Percentiles rank a stretch among this genome's conserved stretches.
These are phyloP conservation scores for Flaveria linearis DNA, from an alignment of 129 eudicot species.

Conservation along the genomic window DNA sequence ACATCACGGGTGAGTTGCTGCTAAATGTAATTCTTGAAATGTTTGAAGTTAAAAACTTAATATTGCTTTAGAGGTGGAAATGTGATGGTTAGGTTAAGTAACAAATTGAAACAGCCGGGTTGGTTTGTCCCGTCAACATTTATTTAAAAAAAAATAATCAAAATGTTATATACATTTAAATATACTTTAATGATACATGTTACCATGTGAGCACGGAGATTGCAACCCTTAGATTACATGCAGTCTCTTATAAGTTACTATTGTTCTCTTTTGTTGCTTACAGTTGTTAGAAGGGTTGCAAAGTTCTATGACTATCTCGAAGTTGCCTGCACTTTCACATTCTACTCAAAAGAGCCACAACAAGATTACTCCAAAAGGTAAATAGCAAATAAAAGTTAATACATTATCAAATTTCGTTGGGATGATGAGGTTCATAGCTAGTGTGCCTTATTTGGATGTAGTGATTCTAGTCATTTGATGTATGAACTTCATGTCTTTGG, in stretches of 20 bases:
- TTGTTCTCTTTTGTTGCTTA: neutral
- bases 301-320: conserved; percentile 67
- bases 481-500: neutral
- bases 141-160: neutral
- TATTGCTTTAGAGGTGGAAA: neutral
- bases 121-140: neutral
- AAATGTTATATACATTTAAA: neutral
- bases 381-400: neutral
- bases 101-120: neutral
- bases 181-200: neutral
- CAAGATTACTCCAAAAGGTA: conserved; percentile 55
- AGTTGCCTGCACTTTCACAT: conserved; percentile 61
- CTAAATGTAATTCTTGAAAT: neutral
- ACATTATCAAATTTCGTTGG: neutral
- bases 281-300: conserved; percentile 93
- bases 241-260: neutral
- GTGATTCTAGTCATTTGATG: neutral
- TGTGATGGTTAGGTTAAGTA: neutral
- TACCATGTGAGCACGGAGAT: neutral
- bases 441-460: neutral
- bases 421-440: neutral
- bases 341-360: conserved; percentile 52
- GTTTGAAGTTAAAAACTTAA: neutral
- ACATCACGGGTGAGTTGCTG: conserved; percentile 70
- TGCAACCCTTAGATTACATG: neutral